Evolutionary conservation across 345 rosid genomes (phyloP), one percentile per base, ranked within the genome.

Genomic region (Citrus maxima): DNA sequence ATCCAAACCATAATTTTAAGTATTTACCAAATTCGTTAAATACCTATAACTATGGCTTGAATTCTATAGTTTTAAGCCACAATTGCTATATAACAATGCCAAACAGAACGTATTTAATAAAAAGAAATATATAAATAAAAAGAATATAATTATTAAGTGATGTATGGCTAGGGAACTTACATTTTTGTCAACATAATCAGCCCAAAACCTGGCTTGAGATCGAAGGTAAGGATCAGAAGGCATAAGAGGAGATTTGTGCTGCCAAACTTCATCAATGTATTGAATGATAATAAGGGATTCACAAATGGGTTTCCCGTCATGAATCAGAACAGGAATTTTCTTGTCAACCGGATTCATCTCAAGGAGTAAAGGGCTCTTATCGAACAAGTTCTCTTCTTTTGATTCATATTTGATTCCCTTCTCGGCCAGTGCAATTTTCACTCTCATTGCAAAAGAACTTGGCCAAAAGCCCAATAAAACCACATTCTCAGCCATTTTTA

Each of bases 141-240:
- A 46, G 5, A 46, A 46, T 46, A 46, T 13, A 46, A 13, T 13
- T 46, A 46, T 13, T 46, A 46, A 13, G 51, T 13, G 18, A 13
- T 46, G 5, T 13, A 13, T 46, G 18, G 51, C 51, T 13, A 30
- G 7, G 12, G 2, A 22, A 72, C 27, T 56, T 5, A 72, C 76
- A 40, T 37, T 73, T 73, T 73, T 73, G 49, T 73, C 76, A 21
- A 73, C 12, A 25, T 34, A 59, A 24, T 72, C 76, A n/a, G 30
- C 67, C 76, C 67, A 59, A 21, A 73, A 73, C 32, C 62, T 58
- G 38, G 64, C 67, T 24, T 59, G 76, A 13, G 76, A 58, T 37
- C 76, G 24, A 13, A 9, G 54, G 64, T 37, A 59, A 58, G 67
- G 22, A 19, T 54, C 58, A 19, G 58, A 18, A 1, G 58, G 58